Percentiles rank a stretch among this genome's conserved stretches.
Conservation (phyloP, 129 eudicot species). For the Chrysanthemum lavandulifolium region DNA sequence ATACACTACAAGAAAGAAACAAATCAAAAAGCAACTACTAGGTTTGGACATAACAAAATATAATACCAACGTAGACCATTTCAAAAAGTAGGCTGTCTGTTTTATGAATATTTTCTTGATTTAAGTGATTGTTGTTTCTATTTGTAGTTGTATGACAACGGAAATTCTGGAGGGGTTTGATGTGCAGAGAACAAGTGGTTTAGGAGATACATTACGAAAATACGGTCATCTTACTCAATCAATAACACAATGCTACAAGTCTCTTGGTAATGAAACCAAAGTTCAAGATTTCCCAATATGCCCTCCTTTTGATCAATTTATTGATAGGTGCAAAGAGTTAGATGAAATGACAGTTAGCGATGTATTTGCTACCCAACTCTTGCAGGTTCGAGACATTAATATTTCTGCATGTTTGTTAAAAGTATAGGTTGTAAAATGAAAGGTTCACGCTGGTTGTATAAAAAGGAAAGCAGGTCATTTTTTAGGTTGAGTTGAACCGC, state of each 20-base stretch:
- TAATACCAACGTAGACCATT: too few relatives aligned
- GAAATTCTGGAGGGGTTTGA: slow-evolving; percentile 95
- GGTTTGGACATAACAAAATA: too few relatives aligned
- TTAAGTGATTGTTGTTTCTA: background rate
- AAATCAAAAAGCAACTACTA: too few relatives aligned
- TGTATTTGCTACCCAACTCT: slow-evolving; percentile 85
- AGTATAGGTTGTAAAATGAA: background rate
- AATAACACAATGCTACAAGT: slow-evolving; percentile 57
- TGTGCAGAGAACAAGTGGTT: slow-evolving; percentile 86
- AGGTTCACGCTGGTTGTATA: background rate
- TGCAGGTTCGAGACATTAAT: slow-evolving; percentile 64
- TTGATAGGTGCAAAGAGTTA: slow-evolving; percentile 65
- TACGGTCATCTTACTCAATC: slow-evolving; percentile 78
- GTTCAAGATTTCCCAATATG: slow-evolving; percentile 38
- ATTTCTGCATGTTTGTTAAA: background rate
- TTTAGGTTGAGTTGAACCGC: fast-evolving
- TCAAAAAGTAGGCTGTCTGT: too few relatives aligned
- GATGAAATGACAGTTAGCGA: slow-evolving; percentile 88
- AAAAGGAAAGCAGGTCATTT: too few relatives aligned
- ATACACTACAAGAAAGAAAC: too few relatives aligned
- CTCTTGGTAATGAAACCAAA: slow-evolving; percentile 32
- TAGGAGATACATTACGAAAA: slow-evolving; percentile 68
- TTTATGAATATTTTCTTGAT: too few relatives aligned
- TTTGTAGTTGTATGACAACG: slow-evolving; percentile 88
- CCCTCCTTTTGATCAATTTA: slow-evolving; percentile 58